These are phyloP conservation scores for Pseudogymnoascus sp. DNA, from an alignment of 2,329 filamentous ascomycete species.

Conservation along the genomic window DNA sequence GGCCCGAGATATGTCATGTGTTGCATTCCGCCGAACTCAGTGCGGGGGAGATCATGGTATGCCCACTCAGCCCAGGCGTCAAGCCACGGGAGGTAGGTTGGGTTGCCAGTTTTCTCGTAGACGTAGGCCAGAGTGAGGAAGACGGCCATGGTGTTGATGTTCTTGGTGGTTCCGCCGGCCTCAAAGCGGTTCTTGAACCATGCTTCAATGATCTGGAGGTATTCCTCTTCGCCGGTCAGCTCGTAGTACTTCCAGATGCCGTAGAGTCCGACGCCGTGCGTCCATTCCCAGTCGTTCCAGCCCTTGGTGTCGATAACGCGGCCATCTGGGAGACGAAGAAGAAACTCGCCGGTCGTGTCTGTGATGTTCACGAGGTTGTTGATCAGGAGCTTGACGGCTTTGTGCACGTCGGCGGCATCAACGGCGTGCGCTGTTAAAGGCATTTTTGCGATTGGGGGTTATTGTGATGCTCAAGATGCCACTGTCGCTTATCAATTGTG, in stretches of 20 bases:
- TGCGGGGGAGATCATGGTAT: conserved; percentile 66
- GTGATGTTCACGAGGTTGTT: conserved; percentile 70
- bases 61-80: conserved; percentile 79
- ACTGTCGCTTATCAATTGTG: not conserved
- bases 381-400: conserved; percentile 59
- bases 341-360: conserved; percentile 66
- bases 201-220: conserved; percentile 58
- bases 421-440: conserved; percentile 33
- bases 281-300: conserved; percentile 80
- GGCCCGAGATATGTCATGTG: conserved; percentile 44
- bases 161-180: conserved; percentile 59
- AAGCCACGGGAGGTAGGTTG: conserved; percentile 66
- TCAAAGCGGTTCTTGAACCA: conserved; percentile 53
- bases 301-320: conserved; percentile 77
- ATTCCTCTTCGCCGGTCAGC: conserved; percentile 53
- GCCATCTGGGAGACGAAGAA: conserved; percentile 63
- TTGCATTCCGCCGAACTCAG: conserved; percentile 50
- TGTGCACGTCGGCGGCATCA: conserved; percentile 38
- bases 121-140: conserved; percentile 69
- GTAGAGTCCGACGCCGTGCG: conserved; percentile 71
- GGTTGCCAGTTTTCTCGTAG: conserved; percentile 66
- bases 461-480: not conserved
- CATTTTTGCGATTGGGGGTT: conserved; percentile 24
- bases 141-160: conserved; percentile 78
- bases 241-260: conserved; percentile 77